Conservation (phyloP, 768 basidiomycete genomes). For the Lyophyllum atratum region DNA sequence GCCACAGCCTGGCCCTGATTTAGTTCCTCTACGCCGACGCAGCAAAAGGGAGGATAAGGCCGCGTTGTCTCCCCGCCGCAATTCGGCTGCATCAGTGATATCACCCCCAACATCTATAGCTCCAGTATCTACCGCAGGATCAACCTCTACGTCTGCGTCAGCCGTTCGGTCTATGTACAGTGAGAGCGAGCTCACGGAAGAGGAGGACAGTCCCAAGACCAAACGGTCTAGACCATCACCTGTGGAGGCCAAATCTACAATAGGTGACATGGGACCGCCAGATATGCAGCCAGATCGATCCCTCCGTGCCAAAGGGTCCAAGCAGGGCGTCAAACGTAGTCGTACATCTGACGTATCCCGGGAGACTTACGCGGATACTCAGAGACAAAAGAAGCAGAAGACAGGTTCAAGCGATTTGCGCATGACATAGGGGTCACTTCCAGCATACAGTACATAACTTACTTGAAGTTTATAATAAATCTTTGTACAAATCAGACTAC, state of each 20-base stretch:
- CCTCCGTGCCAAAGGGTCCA: conserved; percentile 14
- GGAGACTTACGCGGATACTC: conserved; percentile 26
- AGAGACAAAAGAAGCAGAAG: conserved; percentile 38
- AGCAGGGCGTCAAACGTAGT: conserved; percentile 37
- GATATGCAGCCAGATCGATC: conserved; percentile 4
- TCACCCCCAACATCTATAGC: conserved; percentile 27
- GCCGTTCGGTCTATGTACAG: conserved; percentile 21
- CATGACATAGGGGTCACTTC: background rate
- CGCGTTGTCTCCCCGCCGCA: conserved; percentile 27
- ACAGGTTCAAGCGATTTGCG: conserved; percentile 13
- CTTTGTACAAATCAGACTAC: background rate
- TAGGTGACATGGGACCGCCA: conserved; percentile 1
- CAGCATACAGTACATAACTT: too few species aligned
- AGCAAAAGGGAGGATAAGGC: conserved; percentile 12
- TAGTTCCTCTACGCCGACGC: conserved; percentile 22
- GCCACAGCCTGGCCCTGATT: conserved; percentile 49
- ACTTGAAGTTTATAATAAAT: background rate
- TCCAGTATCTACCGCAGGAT: conserved; percentile 28
- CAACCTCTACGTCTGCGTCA: conserved; percentile 30
- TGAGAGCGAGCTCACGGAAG: conserved; percentile 29
- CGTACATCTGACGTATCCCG: conserved; percentile 29
- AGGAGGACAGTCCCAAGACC: conserved; percentile 24
- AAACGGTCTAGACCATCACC: conserved; percentile 28
- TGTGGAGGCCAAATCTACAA: conserved; percentile 20
- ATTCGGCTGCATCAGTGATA: conserved; percentile 19